phyloP scores from a whole-genome alignment of 495 filamentous ascomycete genomes.

The Daldinia concentrica region DNA sequence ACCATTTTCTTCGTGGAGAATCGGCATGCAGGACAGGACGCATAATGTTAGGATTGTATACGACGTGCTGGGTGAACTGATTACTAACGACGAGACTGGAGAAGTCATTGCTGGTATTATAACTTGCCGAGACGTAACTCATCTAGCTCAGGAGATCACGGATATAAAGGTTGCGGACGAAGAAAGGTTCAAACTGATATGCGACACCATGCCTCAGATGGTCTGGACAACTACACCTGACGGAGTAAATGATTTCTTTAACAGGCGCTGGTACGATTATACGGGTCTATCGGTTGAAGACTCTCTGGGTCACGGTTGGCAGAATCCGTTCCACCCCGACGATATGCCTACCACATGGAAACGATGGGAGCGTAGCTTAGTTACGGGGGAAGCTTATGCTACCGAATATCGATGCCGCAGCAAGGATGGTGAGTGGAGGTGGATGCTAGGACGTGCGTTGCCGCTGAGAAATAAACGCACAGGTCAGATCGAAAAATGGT shows the following conservation, averaged over 20 bases:
- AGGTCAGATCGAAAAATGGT: constrained; percentile 75
- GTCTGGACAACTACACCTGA: constrained; percentile 71
- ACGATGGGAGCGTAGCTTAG: constrained; percentile 66
- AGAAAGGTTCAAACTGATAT: constrained; percentile 72
- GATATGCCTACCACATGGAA: constrained; percentile 62
- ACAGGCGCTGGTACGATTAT: constrained; percentile 74
- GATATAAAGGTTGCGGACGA: constrained; percentile 70
- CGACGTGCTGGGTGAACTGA: constrained; percentile 67
- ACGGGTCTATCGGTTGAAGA: constrained; percentile 69
- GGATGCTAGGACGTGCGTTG: constrained; percentile 74
- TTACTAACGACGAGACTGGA: constrained; percentile 66
- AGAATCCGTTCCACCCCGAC: constrained; percentile 60
- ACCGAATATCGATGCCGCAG: constrained; percentile 73
- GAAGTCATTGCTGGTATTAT: constrained; percentile 74
- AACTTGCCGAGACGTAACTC: constrained; percentile 72
- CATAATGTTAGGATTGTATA: constrained; percentile 58
- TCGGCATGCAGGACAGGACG: constrained; percentile 67
- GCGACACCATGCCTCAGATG: constrained; percentile 74
- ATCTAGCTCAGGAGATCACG: constrained; percentile 63
- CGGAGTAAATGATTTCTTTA: constrained; percentile 72
- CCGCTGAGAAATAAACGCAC: constrained; percentile 68
- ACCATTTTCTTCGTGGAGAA: constrained; percentile 59
- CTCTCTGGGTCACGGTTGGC: constrained; percentile 54
- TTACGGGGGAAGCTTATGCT: constrained; percentile 70
- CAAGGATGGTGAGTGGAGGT: constrained; percentile 70